Evolutionary conservation across 345 rosid species (phyloP), one percentile per base, ranked within the genome.

Genomic region (Viola odorata): DNA sequence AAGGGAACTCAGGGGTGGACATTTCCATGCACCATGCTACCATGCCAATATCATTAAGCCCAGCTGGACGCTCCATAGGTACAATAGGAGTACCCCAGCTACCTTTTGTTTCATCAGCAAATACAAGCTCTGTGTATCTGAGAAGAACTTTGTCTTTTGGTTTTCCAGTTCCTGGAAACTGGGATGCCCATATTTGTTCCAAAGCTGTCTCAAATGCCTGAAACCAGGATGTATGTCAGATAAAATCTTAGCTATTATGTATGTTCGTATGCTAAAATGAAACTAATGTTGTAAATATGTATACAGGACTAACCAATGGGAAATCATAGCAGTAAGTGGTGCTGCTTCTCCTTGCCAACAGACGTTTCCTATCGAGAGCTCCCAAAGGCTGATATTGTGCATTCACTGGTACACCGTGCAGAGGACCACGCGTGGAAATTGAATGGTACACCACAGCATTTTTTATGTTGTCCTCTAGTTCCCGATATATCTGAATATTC

Each of bases 291-390:
- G 12, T 17, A 58, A 71, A 42, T 8, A 63, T 36, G 47, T 38
- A 12, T 60, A 63, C 45, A 59, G 41, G 61, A 70, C 97, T 76
- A 51, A 95, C 97, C 88, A 91, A 69, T 41, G 97, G 99, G 67
- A 95, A 95, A 76, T 95, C 99, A 64, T 95, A 84, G 87, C 99
- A 95, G 65, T 95, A 91, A 45, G 99, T 95, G 51, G 99, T 88
- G 77, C 66, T 84, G 69, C 77, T 88, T 66, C 69, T 83, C 83
- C 99, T 88, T 58, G 99, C 97, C 6, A 75, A 23, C 58, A 95
- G 79, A 52, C 99, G 97, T 78, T 88, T 82, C 61, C 82, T 78
- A 72, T 88, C 96, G 54, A 95, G 81, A 76, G 74, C 75, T 73
- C 77, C 86, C 70, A 95, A 67, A 63, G 96, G 83, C 74, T 79